Base-by-base conservation (phyloP, 1,284 basidiomycete species). In the Cryptococcus sp. region DNA sequence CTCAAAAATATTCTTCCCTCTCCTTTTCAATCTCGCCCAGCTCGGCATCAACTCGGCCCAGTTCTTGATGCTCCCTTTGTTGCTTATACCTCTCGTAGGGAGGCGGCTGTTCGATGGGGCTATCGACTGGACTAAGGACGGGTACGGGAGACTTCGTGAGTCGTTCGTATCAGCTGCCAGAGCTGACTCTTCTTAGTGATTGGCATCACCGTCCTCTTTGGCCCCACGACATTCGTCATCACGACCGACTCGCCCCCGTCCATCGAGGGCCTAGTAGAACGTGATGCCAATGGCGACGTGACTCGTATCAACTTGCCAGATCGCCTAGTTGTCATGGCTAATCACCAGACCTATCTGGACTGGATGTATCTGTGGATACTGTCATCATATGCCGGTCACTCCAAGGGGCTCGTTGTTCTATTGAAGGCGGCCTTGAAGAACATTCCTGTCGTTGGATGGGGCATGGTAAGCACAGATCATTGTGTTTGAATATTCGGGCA, bases 301-400 rank as follows among this genome's bases (percentile, higher is more conserved):
- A 73, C 80, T 2, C 80, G 78, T 2, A 77, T 97, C 53, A 82
- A 85, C 54, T 76, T 95, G 12, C 91, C 91, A 0, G 82, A 83
- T 58, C 85, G 88, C 71, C 82, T 87, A 48, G 86, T 92, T 43
- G 76, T 91, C 61, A 87, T 89, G 67, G 83, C 85, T 5, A 92
- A 92, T 72, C 89, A 92, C 71, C 66, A 95, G 88, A 82, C 89
- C 23, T 94, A 96, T 72, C 83, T 85, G 4, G 93, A 96, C 78
- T 90, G 88, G 80, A 77, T 80, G 84, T 95, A 93, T 68, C 83
- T 88, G 37, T 96, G 93, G 93, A 87, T 86, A 65, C 76, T 94
- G 47, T 83, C 85, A 1, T 91, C 91, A 69, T 89, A 88, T 69
- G 82, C 86, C 62, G 82, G 84, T 36, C 82, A 84, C 11, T 85